phyloP scores from a whole-genome alignment of 305 asterid species.

The Fraxinus angustifolia region DNA sequence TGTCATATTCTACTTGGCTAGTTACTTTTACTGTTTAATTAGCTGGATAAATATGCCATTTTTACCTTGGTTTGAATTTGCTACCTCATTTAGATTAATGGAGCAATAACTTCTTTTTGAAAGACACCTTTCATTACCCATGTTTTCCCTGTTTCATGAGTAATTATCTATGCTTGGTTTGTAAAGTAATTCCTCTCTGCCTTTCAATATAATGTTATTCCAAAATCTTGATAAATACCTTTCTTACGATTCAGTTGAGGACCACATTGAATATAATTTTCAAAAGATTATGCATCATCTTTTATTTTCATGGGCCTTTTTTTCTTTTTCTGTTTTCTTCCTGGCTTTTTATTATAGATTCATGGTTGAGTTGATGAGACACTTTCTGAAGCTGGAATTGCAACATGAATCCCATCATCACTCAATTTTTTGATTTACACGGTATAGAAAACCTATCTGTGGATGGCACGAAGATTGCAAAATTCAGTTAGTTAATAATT shows the following conservation, averaged over 20 bases:
- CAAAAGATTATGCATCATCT: not conserved
- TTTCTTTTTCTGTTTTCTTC: not conserved
- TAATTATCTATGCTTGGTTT: not conserved
- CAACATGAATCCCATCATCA: not conserved
- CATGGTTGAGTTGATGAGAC: not conserved
- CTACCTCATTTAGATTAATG: not conserved
- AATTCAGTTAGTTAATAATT: slow-evolving; percentile 1
- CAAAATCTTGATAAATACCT: not conserved
- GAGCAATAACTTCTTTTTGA: not conserved
- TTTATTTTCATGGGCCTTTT: not conserved
- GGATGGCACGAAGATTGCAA: slow-evolving; percentile 1
- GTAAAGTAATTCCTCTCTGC: not conserved
- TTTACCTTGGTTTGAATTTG: not conserved
- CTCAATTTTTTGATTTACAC: not conserved
- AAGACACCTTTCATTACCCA: not conserved
- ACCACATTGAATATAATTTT: not conserved
- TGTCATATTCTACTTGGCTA: not conserved
- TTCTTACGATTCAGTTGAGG: not conserved
- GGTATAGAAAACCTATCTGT: not conserved
- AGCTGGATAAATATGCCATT: not conserved
- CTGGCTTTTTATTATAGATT: not conserved
- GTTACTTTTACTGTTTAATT: not conserved
- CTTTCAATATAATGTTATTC: not conserved
- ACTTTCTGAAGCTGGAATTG: not conserved
- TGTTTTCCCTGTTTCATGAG: not conserved